Base-by-base conservation (phyloP, 257 asterid species). In the Knoxia roxburghii region DNA sequence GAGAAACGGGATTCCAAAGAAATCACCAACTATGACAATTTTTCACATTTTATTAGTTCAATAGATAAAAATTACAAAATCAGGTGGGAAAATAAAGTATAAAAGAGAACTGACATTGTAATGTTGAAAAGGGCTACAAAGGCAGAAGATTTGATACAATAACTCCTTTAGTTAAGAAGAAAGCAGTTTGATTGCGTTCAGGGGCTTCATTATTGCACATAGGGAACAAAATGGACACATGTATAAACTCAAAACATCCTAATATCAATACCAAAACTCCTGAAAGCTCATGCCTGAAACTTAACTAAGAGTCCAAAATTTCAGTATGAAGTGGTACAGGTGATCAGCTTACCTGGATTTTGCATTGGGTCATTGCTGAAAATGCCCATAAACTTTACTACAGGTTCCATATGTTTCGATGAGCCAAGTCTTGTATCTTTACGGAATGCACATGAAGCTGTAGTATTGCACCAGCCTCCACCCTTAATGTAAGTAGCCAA, bases 401-500 rank as follows among this genome's bases (percentile, higher is more conserved):
- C 66, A 65, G 43, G 83, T 10, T 77, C 93, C 97, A 92, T 92
- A 78, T 79, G 65, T 62, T 67, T 79, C 26, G 98, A 92, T 20
- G 98, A 92, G 60, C 98, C 98, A 59, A 89, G 74, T 71, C 56
- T 71, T 21, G 88, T 81, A 45, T 17, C 72, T 80, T 78, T 78
- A 51, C 98, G 89, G 55, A 50, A 48, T 51, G 84, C 79, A 82
- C 98, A 92, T 29, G 89, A 76, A 35, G 84, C 65, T 76, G 79
- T 32, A 62, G 75, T 66, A 65, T 68, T 72, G 75, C 97, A 92
- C 98, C 98, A 92, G 71, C 97, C 96, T 75, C 98, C 97, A 45
- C 98, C 98, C 98, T 92, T 58, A 13, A 50, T 6, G 77, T 26
- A 40, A n/a, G 69, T 54, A 64, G 21, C 35, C 64, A 57, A 21